Conservation (phyloP, 164 flowering plant species). For the Saururus chinensis region DNA sequence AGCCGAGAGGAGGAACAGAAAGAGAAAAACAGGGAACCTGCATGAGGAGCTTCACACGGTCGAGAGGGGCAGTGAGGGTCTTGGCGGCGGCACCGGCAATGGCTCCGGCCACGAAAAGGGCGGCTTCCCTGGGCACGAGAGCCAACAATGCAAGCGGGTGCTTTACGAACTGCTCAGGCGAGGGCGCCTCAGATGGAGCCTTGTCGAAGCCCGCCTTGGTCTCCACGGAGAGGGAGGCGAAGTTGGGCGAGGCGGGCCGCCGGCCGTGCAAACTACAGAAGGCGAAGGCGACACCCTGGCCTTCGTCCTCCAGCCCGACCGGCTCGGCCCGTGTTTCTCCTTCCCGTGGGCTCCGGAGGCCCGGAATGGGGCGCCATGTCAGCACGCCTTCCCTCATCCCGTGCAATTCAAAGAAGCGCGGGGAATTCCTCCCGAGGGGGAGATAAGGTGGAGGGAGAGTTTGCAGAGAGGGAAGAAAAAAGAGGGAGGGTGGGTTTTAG, state of each 20-base stretch:
- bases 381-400: slow-evolving; percentile 27
- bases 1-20: too few species aligned
- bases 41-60: slow-evolving; percentile 84
- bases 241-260: not conserved
- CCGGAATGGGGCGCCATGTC: slow-evolving; percentile 25
- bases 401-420: not conserved
- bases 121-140: slow-evolving; percentile 60
- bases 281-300: slow-evolving; percentile 22
- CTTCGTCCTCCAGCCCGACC: slow-evolving; percentile 2
- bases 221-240: slow-evolving; percentile 16
- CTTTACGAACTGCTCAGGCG: slow-evolving; percentile 50
- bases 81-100: slow-evolving; percentile 88
- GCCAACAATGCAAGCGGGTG: slow-evolving; percentile 67
- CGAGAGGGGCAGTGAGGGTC: slow-evolving; percentile 81
- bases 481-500: too few species aligned
- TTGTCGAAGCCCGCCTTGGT: slow-evolving; percentile 23
- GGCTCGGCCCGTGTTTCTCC: slow-evolving; percentile 3
- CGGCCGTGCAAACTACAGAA: slow-evolving; percentile 10
- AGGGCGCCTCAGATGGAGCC: slow-evolving; percentile 33
- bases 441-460: too few species aligned
- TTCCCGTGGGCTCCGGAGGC: slow-evolving; percentile 10
- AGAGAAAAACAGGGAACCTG: slow-evolving; percentile 31
- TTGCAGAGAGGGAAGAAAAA: too few species aligned
- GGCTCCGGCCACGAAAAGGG: slow-evolving; percentile 81
- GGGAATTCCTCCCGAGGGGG: too few species aligned